phyloP scores from a whole-genome alignment of 768 basidiomycete genomes.

The Boletus reticuloceps region DNA sequence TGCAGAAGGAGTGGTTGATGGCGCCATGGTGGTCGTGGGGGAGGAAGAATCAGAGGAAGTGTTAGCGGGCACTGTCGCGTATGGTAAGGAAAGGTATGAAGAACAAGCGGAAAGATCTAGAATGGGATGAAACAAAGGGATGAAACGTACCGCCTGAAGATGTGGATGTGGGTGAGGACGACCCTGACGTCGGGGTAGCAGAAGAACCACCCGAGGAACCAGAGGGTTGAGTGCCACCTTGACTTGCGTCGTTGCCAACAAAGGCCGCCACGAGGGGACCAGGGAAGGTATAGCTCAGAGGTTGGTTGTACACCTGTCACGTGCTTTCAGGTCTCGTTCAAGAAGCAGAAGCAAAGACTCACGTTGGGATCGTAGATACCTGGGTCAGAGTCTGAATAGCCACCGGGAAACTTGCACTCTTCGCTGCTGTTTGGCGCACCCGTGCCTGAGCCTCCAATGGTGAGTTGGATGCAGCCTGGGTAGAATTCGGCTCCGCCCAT shows the following conservation, averaged over 20 bases:
- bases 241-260: slow-evolving; percentile 18
- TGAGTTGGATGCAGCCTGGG: slow-evolving; percentile 30
- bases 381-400: slow-evolving; percentile 64
- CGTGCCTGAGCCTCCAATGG: slow-evolving; percentile 26
- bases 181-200: slow-evolving; percentile 6
- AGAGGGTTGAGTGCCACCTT: slow-evolving; percentile 23
- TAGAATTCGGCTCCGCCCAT: slow-evolving; percentile 52
- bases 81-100: slow-evolving; percentile 15
- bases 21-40: neutral
- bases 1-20: no score
- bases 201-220: slow-evolving; percentile 17
- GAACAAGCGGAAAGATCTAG: neutral
- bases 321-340: neutral
- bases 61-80: slow-evolving; percentile 25
- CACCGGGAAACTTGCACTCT: slow-evolving; percentile 65
- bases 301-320: slow-evolving; percentile 30
- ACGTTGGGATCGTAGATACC: slow-evolving; percentile 59
- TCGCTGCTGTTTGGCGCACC: slow-evolving; percentile 20
- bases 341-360: slow-evolving; percentile 1
- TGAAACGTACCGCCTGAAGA: slow-evolving; percentile 18
- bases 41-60: slow-evolving; percentile 13
- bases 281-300: slow-evolving; percentile 47
- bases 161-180: slow-evolving; percentile 15
- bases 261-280: slow-evolving; percentile 50
- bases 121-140: neutral